Conservation (phyloP, 2,329 filamentous ascomycete genomes). For the Diaporthe sp. region DNA sequence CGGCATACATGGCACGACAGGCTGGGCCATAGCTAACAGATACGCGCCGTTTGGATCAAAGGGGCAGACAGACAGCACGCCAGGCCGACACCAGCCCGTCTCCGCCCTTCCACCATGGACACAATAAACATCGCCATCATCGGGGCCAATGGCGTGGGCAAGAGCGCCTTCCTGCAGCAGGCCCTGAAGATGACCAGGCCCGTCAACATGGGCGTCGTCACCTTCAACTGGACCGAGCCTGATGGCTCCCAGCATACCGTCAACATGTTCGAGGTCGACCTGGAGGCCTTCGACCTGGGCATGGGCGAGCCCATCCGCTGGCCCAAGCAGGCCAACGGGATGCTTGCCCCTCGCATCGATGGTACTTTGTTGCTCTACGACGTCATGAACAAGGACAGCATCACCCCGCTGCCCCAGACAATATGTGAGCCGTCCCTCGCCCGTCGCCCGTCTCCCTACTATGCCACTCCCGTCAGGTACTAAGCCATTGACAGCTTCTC, state of each 20-base stretch:
- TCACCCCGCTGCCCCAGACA: conserved; percentile 80
- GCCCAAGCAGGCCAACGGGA: conserved; percentile 78
- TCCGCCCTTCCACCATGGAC: conserved; percentile 61
- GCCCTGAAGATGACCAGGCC: conserved; percentile 69
- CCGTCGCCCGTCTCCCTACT: not conserved
- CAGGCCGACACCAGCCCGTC: not conserved
- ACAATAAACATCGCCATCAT: conserved; percentile 76
- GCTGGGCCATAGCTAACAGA: conserved; percentile 39
- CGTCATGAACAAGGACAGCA: conserved; percentile 82
- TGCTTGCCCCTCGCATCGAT: conserved; percentile 81
- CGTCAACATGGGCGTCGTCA: conserved; percentile 65
- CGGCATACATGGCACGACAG: conserved; percentile 35
- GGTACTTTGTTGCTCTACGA: conserved; percentile 91
- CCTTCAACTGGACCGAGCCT: conserved; percentile 69
- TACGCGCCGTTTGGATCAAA: conserved; percentile 22
- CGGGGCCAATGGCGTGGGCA: conserved; percentile 76
- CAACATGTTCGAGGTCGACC: conserved; percentile 75
- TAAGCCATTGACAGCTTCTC: conserved; percentile 70
- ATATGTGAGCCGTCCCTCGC: conserved; percentile 74
- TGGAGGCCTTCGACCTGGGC: conserved; percentile 74
- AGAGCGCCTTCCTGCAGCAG: conserved; percentile 77
- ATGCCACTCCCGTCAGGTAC: conserved; percentile 27
- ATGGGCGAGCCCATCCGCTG: conserved; percentile 72
- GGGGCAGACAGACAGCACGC: conserved; percentile 5
- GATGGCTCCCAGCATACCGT: conserved; percentile 72